Evolutionary conservation across 2,329 filamentous ascomycete genomes (phyloP), one percentile per base, ranked within the genome.

Genomic region (Fusarium phyllophilum): DNA sequence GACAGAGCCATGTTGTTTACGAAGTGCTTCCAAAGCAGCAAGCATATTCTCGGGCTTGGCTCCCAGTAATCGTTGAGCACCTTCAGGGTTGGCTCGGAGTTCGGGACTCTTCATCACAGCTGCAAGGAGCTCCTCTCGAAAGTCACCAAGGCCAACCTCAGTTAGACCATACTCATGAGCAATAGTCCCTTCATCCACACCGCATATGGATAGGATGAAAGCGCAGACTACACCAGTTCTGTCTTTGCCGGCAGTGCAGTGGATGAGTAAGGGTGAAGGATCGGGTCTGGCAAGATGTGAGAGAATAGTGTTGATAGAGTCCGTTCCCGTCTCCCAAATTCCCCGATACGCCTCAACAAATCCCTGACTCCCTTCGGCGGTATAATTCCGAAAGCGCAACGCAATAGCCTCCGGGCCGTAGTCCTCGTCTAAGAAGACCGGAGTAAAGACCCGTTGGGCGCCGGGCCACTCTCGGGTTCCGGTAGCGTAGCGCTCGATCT

Each of bases 161-260:
- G 91, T 94, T 15, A 94, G 83, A 22, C 86, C 84, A 79, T 95
- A 95, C 80, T 95, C 93, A 15, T 86, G 81, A 0, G 91, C 91
- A n/a, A 93, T 86, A 8, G 82, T 79, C 39, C 88, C 84, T 72
- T 90, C 86, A 3, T 85, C 81, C 0, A 93, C 90, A 8, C 90
- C 90, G 14, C 90, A 90, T 34, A 94, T 84, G 33, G 87, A 83
- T 44, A 94, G 84, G 14, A 95, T 79, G 45, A 95, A 76, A 7
- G 91, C 93, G 55, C 89, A 88, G 49, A 94, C 82, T 9, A 95
- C 86, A 5, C 93, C 93, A 0, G 93, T 95, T 48, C 93, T 86
- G 80, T 95, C 93, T 81, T 95, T 95, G 18, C 93, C 93, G 0
- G 91, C 92, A 0, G 92, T 93, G 81, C 93, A 95, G 78, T 95